phyloP scores from a whole-genome alignment of 345 rosid species.

The Salix koriyanagi region DNA sequence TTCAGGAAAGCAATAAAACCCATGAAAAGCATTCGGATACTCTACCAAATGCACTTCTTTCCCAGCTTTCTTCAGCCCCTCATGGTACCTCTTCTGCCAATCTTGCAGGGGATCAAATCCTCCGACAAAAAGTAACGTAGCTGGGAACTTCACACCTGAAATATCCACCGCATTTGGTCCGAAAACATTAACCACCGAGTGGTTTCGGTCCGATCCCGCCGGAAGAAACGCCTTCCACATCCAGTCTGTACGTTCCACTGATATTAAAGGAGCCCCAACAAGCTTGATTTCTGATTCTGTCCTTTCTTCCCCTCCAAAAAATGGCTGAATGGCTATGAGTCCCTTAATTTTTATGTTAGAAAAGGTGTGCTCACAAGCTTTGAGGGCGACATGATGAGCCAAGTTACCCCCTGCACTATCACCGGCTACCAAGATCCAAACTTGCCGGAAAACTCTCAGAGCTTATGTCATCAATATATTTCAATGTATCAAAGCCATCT shows the following conservation, averaged over 20 bases:
- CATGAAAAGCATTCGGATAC: constrained; percentile 3
- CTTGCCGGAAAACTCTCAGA: background rate
- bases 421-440: constrained; percentile 3
- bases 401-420: constrained; percentile 15
- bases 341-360: background rate
- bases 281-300: constrained; percentile 8
- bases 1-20: background rate
- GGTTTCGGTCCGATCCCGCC: constrained; percentile 10
- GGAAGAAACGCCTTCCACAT: constrained; percentile 19
- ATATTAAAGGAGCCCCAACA: too few species aligned
- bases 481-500: constrained; percentile 24
- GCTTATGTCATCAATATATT: background rate
- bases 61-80: constrained; percentile 1
- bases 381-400: constrained; percentile 7
- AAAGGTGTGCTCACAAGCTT: background rate
- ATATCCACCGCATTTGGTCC: constrained; percentile 11
- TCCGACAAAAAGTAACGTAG: constrained; percentile 1
- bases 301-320: constrained; percentile 19
- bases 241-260: background rate
- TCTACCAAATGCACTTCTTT: constrained; percentile 14
- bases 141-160: background rate
- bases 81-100: constrained; percentile 22
- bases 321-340: constrained; percentile 5
- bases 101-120: constrained; percentile 16
- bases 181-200: constrained; percentile 10